These are phyloP conservation scores for Botrytis hyacinthi DNA, from an alignment of 2,329 filamentous ascomycete species.

Conservation along the genomic window DNA sequence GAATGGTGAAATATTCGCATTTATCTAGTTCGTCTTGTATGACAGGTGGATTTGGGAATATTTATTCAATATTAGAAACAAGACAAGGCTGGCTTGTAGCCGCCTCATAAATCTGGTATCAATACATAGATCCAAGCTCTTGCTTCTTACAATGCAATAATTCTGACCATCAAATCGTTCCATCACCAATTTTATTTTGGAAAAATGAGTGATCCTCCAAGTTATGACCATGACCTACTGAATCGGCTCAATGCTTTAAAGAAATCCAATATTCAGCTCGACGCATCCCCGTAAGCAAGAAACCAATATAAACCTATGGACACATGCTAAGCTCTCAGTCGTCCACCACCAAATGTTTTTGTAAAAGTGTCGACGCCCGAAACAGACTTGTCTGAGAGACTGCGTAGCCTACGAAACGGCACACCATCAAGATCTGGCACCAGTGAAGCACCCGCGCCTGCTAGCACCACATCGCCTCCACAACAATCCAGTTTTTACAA, in stretches of 20 bases:
- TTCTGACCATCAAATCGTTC: conserved; percentile 13
- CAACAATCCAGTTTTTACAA: not conserved
- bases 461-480: conserved; percentile 13
- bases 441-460: conserved; percentile 17
- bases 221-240: conserved; percentile 36
- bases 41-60: not conserved
- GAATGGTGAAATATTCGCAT: not conserved
- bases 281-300: conserved; percentile 31
- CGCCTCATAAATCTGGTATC: conserved; percentile 27
- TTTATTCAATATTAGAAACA: not conserved
- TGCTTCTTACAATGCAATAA: conserved; percentile 5
- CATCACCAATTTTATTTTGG: not conserved
- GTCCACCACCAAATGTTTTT: conserved; percentile 21
- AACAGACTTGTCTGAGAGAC: conserved; percentile 33
- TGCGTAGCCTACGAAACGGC: conserved; percentile 35
- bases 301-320: conserved; percentile 1
- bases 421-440: conserved; percentile 27
- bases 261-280: conserved; percentile 35
- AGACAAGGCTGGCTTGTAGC: conserved; percentile 31
- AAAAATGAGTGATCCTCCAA: conserved; percentile 35
- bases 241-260: conserved; percentile 38
- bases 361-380: conserved; percentile 29
- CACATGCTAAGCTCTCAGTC: conserved; percentile 28
- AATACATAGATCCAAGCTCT: conserved; percentile 18
- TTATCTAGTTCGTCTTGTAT: not conserved